phyloP scores from a whole-genome alignment of 306 rosid genomes.

The Cucumis melo region DNA sequence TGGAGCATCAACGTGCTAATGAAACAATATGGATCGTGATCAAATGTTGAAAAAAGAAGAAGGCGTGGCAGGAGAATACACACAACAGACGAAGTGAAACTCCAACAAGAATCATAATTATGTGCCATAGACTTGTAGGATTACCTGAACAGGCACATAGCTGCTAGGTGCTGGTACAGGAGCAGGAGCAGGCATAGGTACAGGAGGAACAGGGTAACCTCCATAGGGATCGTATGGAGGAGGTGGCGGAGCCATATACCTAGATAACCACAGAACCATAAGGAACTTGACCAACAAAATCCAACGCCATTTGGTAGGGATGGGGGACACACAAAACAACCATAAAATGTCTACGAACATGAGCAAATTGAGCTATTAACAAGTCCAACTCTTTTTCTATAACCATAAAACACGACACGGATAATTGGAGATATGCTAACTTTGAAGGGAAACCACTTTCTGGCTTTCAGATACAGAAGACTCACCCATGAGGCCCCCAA shows the following conservation, averaged over 20 bases:
- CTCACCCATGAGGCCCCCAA: slow-evolving; percentile 92
- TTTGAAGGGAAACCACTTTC: neutral
- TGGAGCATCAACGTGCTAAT: neutral
- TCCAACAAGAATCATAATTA: neutral
- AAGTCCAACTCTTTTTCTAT: neutral
- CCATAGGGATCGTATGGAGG: slow-evolving; percentile 89
- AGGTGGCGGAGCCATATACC: slow-evolving; percentile 96
- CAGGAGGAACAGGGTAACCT: slow-evolving; percentile 83
- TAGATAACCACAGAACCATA: slow-evolving; percentile 22
- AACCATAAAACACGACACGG: neutral
- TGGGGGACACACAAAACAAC: neutral
- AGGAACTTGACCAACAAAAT: neutral
- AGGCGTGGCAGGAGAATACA: neutral
- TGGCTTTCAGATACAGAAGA: neutral
- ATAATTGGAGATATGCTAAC: neutral
- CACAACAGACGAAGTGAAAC: neutral
- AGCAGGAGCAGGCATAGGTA: slow-evolving; percentile 67
- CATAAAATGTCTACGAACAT: neutral
- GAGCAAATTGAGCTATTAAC: neutral
- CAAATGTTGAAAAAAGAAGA: neutral
- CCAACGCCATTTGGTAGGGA: neutral
- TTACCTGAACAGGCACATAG: slow-evolving; percentile 86
- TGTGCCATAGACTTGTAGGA: neutral
- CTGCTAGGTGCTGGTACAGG: slow-evolving; percentile 82
- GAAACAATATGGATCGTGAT: neutral